Base-by-base conservation (phyloP, 805 yeast genomes). In the Novakomyces olei region DNA sequence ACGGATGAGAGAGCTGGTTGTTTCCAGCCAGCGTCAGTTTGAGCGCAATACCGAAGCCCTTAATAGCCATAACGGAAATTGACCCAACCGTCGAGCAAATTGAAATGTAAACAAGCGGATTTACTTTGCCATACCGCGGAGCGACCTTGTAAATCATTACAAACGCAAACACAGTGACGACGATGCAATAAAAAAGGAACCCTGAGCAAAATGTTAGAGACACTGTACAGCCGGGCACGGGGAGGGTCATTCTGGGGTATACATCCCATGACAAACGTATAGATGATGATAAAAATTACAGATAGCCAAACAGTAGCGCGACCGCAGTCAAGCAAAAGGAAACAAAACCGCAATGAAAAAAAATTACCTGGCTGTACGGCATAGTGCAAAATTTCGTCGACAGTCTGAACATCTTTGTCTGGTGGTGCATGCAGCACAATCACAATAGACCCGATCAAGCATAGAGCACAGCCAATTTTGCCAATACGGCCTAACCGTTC, bases 361-460 rank as follows among this genome's bases (percentile, higher is more conserved):
- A n/a, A n/a, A 28, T n/a, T 25, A 26, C 51, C 56, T 0, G 92
- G 92, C 36, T 68, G 68, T 39, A 70, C 62, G 6, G 93, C 93
- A 46, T 78, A 79, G 5, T 60, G 58, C 47, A 80, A 58, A 39
- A 81, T 79, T 54, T 80, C 93, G 50, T 80, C 92, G 27, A 80
- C 88, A 0, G 94, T 80, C 39, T 66, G 61, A 37, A 80, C 71
- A 40, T 80, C 92, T 53, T 75, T 77, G 53, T 80, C 94, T n/a
- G 81, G 79, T 17, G 94, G 94, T 19, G 94, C 94, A 48, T 80
- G 93, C 37, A 80, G 57, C 15, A 80, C 81, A 37, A 80, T 81
- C 37, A 80, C 75, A 15, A 80, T 80, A 2, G 91, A 72, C 1
- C 94, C 94, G 48, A 81, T 61, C 33, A 80, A 53, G 49, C 94